Percentiles rank a stretch among this genome's conserved stretches.
These are phyloP conservation scores for sweet orange (Citrus sinensis) DNA, from an alignment of 345 rosid genomes.

Conservation along the genomic window DVS_A1.0 CM039165.1:31098001-31098500, in stretches of 20 bases:
- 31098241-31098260: constrained; percentile 89
- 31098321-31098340: constrained; percentile 96
- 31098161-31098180: not conserved
- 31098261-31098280: constrained; percentile 91
- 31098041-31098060: constrained; percentile 96
- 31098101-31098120: constrained; percentile 18
- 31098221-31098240: constrained; percentile 97
- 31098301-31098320: constrained; percentile 96
- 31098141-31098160: not conserved
- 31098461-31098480: constrained; percentile 77
- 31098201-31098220: constrained; percentile 84
- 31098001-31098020: not conserved
- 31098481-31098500: constrained; percentile 70
- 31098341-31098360: constrained; percentile 91
- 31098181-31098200: constrained; percentile 56
- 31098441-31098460: constrained; percentile 82
- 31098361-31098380: constrained; percentile 91
- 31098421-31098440: constrained; percentile 85
- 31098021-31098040: constrained; percentile 4
- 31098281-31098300: constrained; percentile 91
- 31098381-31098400: constrained; percentile 97
- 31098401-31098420: constrained; percentile 88
- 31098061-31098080: constrained; percentile 88
- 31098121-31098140: constrained; percentile 11
- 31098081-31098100: constrained; percentile 82